Evolutionary conservation across 345 rosid genomes (phyloP).

Genomic region (Brassica nigra): DNA sequence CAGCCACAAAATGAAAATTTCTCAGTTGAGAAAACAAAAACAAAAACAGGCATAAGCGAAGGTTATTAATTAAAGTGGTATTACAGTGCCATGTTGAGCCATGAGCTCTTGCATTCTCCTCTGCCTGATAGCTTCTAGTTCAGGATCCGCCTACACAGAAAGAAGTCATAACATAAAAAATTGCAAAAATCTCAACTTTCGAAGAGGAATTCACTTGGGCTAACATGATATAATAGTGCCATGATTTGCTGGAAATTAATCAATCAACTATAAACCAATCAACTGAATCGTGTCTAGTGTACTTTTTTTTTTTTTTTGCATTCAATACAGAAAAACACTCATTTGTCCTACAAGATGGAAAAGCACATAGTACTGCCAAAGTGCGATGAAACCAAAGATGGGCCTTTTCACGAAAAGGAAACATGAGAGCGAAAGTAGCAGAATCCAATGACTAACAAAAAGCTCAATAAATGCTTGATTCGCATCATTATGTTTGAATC

Average conservation of each 20-base stretch:
- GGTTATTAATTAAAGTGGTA: neutral
- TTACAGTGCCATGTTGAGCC: slow-evolving; percentile 79
- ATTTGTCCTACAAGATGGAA: too few relatives aligned
- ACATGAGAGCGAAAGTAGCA: too few relatives aligned
- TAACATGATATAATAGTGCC: neutral
- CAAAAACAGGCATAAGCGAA: neutral
- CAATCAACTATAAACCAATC: neutral
- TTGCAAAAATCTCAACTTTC: neutral
- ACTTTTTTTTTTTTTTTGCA: too few relatives aligned
- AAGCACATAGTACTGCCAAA: too few relatives aligned
- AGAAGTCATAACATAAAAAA: neutral
- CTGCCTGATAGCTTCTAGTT: slow-evolving; percentile 88
- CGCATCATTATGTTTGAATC: slow-evolving; percentile 9
- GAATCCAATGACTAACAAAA: too few relatives aligned
- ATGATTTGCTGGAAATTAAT: neutral
- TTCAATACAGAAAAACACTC: neutral
- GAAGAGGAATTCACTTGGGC: neutral
- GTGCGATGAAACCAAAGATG: too few relatives aligned
- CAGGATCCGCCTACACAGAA: slow-evolving; percentile 84
- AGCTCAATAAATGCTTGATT: too few relatives aligned
- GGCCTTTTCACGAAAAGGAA: too few relatives aligned
- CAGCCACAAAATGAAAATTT: slow-evolving; percentile 17
- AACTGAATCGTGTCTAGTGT: too few relatives aligned
- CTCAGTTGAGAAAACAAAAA: neutral
- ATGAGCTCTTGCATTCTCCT: slow-evolving; percentile 97